Evolutionary conservation across 352 stramenopile genomes (phyloP).

Genomic region (Globisporangium lucens): DNA sequence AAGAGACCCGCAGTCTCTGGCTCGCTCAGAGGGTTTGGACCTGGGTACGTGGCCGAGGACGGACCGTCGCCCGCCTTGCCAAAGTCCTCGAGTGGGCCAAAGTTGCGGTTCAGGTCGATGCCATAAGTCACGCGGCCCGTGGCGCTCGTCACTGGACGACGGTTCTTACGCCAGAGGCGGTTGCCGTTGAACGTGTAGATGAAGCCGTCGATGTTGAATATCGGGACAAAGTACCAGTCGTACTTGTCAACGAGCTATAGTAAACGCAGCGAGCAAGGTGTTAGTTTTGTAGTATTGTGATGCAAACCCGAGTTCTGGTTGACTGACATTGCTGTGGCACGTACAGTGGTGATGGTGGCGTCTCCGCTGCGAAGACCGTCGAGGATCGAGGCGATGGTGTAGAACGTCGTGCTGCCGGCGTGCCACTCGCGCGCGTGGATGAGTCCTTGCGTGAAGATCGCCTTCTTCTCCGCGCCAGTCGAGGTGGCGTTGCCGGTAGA

Average conservation of each 20-base stretch:
- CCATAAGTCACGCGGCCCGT: conserved; percentile 14
- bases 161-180: conserved; percentile 35
- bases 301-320: not conserved
- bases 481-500: conserved; percentile 5
- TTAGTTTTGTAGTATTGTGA: too few relatives aligned
- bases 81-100: conserved; percentile 17
- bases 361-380: conserved; percentile 19
- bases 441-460: conserved; percentile 20
- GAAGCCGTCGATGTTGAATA: conserved; percentile 36
- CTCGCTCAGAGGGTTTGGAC: conserved; percentile 23
- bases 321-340: not conserved
- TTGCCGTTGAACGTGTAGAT: conserved; percentile 23
- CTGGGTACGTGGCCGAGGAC: conserved; percentile 22
- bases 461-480: conserved; percentile 4
- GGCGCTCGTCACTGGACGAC: conserved; percentile 11
- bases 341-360: conserved; percentile 7
- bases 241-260: conserved; percentile 14
- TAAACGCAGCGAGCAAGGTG: too few relatives aligned
- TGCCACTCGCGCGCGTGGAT: conserved; percentile 18
- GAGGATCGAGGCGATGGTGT: conserved; percentile 16
- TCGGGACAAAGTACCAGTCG: conserved; percentile 30
- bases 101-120: conserved; percentile 37
- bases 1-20: conserved; percentile 23
- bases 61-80: conserved; percentile 13
- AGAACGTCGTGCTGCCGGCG: conserved; percentile 15